phyloP scores from a whole-genome alignment of 2,329 filamentous ascomycete species.

The Colletotrichum tofieldiae region DNA sequence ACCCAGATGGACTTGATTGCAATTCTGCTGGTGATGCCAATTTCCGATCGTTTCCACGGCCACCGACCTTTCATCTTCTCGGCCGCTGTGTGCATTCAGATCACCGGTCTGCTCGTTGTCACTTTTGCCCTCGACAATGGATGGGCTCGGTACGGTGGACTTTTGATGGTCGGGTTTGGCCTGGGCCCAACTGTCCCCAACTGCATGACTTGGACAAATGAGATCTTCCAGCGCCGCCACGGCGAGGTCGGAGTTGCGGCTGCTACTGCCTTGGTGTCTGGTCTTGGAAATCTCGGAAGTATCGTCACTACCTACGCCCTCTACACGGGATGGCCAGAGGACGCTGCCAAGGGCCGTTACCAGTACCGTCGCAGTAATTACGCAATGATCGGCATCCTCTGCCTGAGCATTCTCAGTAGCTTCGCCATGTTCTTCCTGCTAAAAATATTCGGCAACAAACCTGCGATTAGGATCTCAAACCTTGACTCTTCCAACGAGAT shows the following conservation, averaged over 20 bases:
- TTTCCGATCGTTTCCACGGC: conserved; percentile 89
- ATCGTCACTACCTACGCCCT: conserved; percentile 91
- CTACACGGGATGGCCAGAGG: conserved; percentile 88
- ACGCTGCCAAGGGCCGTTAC: conserved; percentile 76
- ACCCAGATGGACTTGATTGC: conserved; percentile 84
- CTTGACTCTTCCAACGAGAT: conserved; percentile 61
- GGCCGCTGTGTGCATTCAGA: conserved; percentile 82
- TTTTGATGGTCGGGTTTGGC: conserved; percentile 92
- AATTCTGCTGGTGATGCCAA: conserved; percentile 86
- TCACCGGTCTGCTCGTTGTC: conserved; percentile 83
- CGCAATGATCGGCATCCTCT: conserved; percentile 89
- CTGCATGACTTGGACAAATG: conserved; percentile 93
- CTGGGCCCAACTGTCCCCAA: conserved; percentile 92
- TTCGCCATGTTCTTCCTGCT: conserved; percentile 78
- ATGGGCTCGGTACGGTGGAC: conserved; percentile 89
- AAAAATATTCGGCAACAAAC: conserved; percentile 69
- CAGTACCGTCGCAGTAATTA: conserved; percentile 89
- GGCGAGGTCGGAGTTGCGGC: conserved; percentile 93
- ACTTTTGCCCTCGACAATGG: conserved; percentile 80
- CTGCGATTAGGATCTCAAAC: conserved; percentile 62
- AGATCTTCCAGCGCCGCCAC: conserved; percentile 91
- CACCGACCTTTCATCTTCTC: conserved; percentile 88
- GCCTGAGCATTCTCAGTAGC: conserved; percentile 82
- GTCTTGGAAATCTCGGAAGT: conserved; percentile 88
- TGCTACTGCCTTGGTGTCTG: conserved; percentile 87